Evolutionary conservation across 345 rosid genomes (phyloP), one percentile per base, ranked within the genome.

Genomic region (Stellera chamaejasme): DNA sequence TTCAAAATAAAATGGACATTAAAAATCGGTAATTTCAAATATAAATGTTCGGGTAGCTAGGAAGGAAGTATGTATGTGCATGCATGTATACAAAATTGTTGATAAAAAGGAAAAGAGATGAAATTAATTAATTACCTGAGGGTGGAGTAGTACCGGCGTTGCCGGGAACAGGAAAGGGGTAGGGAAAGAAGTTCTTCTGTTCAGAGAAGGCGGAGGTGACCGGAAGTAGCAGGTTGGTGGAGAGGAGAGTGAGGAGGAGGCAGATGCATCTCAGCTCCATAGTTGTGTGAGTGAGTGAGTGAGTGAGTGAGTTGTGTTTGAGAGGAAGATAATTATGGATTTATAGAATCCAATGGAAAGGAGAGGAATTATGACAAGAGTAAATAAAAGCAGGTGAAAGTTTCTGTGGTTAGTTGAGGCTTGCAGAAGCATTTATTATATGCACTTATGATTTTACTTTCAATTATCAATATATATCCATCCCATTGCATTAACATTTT

Each of bases 401-500:
- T 71, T 83, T 64, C 56, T 66, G 86, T 52, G 60, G 96, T 88
- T 87, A 73, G 96, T 81, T 84, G 94, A 81, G 78, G 57, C 58
- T 61, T 72, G 80, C 81, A 77, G 82, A 74, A 56, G 81, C 90
- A 87, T 88, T 87, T 77, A 87, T 75, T 19, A 19, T 19, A 19
- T 19, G 23, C 23, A 19, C 23, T 19, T 19, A 19, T 19, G 23
- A 19, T 19, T 19, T 19, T 19, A 0, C 23, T 19, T 19, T 19
- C 23, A 19, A 19, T 19, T 19, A 19, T 19, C 23, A 19, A 19
- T 19, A 19, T 19, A 19, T 19, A 19, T 19, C 23, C 23, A 19
- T 19, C 23, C 23, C 23, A 19, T 19, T 19, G 23, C 23, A 19
- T 19, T 19, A 19, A 19, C 23, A 19, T 19, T 19, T 46, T 46